A percentile compares a stretch with the other conserved stretches of the same genome.
Conservation (phyloP, 2,329 filamentous ascomycete species). For the Alternaria incomplexa region DNA sequence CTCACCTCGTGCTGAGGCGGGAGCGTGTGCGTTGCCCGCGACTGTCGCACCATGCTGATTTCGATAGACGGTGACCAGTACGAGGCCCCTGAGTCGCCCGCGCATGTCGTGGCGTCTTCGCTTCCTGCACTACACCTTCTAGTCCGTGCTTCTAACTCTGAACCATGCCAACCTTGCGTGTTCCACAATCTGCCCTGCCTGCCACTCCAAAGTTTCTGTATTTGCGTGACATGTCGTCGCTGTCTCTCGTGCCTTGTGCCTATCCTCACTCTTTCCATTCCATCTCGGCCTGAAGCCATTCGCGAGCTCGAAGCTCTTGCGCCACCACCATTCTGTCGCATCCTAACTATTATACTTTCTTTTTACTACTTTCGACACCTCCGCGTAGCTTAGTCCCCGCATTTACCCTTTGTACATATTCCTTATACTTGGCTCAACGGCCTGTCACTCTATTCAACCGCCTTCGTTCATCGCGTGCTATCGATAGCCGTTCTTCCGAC, state of each 20-base stretch:
- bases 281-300: slow-evolving; percentile 18
- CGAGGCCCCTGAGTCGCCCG: slow-evolving; percentile 29
- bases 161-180: slow-evolving; percentile 27
- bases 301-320: slow-evolving; percentile 40
- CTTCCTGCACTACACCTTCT: slow-evolving; percentile 26
- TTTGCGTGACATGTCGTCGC: slow-evolving; percentile 28
- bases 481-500: slow-evolving; percentile 21
- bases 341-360: slow-evolving; percentile 24
- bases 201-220: slow-evolving; percentile 30
- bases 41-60: slow-evolving; percentile 39
- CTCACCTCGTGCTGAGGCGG: slow-evolving; percentile 35
- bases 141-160: slow-evolving; percentile 28
- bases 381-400: slow-evolving; percentile 19
- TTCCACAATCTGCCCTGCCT: slow-evolving; percentile 33
- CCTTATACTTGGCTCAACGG: slow-evolving; percentile 15
- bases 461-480: neutral
- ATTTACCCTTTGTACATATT: slow-evolving; percentile 16
- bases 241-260: slow-evolving; percentile 20
- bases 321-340: slow-evolving; percentile 15
- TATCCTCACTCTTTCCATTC: slow-evolving; percentile 22
- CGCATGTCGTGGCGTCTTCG: slow-evolving; percentile 32
- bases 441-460: slow-evolving; percentile 8
- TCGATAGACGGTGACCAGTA: slow-evolving; percentile 23
- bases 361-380: slow-evolving; percentile 20
- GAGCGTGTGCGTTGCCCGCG: slow-evolving; percentile 37